A percentile compares a stretch with the other conserved stretches of the same genome.
phyloP scores from a whole-genome alignment of 306 rosid genomes.

The Rosa persica region DNA sequence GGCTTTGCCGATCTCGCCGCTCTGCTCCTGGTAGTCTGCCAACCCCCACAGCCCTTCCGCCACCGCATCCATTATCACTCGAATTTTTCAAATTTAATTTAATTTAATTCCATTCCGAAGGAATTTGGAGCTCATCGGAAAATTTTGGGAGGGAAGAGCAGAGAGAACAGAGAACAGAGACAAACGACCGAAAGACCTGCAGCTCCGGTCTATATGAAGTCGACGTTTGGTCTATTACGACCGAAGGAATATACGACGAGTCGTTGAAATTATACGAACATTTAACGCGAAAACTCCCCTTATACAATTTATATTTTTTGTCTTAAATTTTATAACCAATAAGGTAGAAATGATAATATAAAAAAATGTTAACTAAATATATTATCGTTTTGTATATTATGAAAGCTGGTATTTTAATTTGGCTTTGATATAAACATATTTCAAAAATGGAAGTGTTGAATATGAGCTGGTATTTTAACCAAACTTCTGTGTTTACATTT shows the following conservation, averaged over 20 bases:
- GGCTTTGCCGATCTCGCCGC: conserved; percentile 73
- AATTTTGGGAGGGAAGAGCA: background rate
- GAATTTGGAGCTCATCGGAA: background rate
- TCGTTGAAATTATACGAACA: background rate
- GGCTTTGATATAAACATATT: too few species aligned
- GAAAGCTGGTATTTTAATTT: too few species aligned
- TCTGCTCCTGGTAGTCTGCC: conserved; percentile 69
- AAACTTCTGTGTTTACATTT: too few species aligned
- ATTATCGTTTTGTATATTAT: too few species aligned
- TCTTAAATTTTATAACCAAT: too few species aligned
- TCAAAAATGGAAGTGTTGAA: too few species aligned
- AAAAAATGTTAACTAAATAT: too few species aligned
- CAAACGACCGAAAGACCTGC: background rate
- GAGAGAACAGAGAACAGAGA: background rate
- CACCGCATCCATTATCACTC: conserved; percentile 57
- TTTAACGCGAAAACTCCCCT: background rate
- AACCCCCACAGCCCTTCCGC: conserved; percentile 93
- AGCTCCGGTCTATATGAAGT: background rate
- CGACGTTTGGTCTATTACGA: background rate
- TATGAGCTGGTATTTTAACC: too few species aligned
- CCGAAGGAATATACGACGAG: background rate
- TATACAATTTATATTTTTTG: too few species aligned
- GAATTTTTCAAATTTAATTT: background rate
- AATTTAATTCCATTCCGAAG: background rate
- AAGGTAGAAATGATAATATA: too few species aligned